Evolutionary conservation across 805 yeast species (phyloP), one percentile per base, ranked within the genome.

Genomic region (Candida qinlingensis): DNA sequence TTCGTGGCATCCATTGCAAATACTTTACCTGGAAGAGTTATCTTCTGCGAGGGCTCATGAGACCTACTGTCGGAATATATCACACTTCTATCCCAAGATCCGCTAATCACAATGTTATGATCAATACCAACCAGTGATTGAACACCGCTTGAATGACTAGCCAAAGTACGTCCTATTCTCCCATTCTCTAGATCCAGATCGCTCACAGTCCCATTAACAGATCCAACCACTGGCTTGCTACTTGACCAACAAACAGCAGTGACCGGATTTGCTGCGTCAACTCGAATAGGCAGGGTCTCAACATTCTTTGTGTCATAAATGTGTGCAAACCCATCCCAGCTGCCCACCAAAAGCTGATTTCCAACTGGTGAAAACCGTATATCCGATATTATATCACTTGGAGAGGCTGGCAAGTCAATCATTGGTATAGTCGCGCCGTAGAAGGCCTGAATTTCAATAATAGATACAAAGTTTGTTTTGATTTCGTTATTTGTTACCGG

Each of bases 21-120:
- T 5, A 84, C 77, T 61, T 83, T 85, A 6, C 71, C 72, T 0
- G 75, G 72, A 13, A 74, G 49, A 8, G 46, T 61, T 50, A 39
- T 42, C 28, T 7, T 50, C 35, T 39, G 58, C 0, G 46, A 46
- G 0, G 36, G 39, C 4, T 47, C 50, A 6, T 45, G 41, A 13
- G 71, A 53, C 1, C 73, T 56, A 6, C 69, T 59, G 59, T 85
- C 87, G 7, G 75, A 61, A 13, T 74, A 62, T 47, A 69, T 75
- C 7, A 85, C 45, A 0, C 69, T 50, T 4, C 77, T 78, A 59
- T 81, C 85, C 82, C 89, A 83, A 0, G 87, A 77, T 1, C 85
- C 85, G 3, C 81, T 70, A 1, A 81, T 63, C 3, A 84, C 46
- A 1, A 66, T 52, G 13, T 68, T 59, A 7, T 66, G 44, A 49